phyloP scores from a whole-genome alignment of 1,284 basidiomycete species.

The Sanghuangporus weigelae region DNA sequence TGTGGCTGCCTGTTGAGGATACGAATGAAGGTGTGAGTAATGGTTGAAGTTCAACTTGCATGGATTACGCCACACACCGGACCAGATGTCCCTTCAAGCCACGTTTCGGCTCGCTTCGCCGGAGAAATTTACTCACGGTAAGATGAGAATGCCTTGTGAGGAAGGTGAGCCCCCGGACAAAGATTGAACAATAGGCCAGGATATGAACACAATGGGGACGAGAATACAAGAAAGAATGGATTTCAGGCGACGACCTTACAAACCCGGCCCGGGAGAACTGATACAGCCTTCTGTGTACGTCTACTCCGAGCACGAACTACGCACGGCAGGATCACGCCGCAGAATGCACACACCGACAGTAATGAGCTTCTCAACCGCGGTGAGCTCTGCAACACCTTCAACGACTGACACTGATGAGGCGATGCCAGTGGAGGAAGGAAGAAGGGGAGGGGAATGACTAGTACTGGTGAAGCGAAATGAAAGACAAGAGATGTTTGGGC shows the following conservation, averaged over 20 bases:
- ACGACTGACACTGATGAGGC: constrained; percentile 4
- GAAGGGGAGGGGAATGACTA: background rate
- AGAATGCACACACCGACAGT: no score
- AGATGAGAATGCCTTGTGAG: constrained; percentile 61
- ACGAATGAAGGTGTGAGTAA: background rate
- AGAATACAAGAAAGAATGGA: constrained; percentile 8
- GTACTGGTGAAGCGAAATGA: background rate
- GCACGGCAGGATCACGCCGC: no score
- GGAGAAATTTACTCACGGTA: constrained; percentile 35
- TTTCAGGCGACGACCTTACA: background rate
- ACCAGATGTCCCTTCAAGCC: background rate
- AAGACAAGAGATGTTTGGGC: constrained; percentile 6
- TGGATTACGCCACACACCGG: background rate
- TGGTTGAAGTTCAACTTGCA: constrained; percentile 7
- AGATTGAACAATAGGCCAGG: constrained; percentile 3
- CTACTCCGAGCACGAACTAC: constrained; percentile 1
- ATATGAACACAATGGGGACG: background rate
- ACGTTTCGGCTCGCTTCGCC: constrained; percentile 31
- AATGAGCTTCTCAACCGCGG: no score
- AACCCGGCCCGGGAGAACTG: background rate
- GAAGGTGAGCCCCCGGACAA: constrained; percentile 42
- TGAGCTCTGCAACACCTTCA: background rate
- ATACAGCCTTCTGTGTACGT: constrained; percentile 13
- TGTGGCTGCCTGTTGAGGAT: background rate
- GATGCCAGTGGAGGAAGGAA: background rate